Evolutionary conservation across 768 basidiomycete species (phyloP), one percentile per base, ranked within the genome.

Genomic region (Suillus sp.): DNA sequence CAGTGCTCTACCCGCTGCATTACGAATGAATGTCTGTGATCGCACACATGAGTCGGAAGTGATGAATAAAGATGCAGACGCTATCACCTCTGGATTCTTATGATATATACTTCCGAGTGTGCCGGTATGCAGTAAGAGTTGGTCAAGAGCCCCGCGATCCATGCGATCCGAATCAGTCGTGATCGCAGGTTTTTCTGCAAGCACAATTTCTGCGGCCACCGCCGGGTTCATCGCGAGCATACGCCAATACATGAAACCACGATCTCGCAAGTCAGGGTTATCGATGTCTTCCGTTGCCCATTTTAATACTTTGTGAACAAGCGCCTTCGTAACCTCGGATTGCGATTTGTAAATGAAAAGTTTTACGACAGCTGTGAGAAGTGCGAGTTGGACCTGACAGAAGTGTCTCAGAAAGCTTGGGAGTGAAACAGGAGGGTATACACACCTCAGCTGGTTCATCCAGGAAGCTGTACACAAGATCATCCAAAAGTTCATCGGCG

Each of bases 191-290:
- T 97, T 97, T 68, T 95, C 93, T 18, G 93, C 83, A 22, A 99
- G 82, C 40, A 99, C 96, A 66, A 99, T 91, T 67, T 94, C 91
- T 43, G 89, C 86, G 8, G 97, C 96, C 0, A 90, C 89, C 9
- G 88, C 79, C 2, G 96, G 95, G 72, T 97, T 95, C 70, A 95
- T 90, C 10, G 96, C 96, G 51, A 99, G 84, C 78, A 99, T 83
- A 43, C 97, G 88, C 97, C 97, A 99, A 78, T 99, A 99, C 92
- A 99, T 99, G 80, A 96, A 99, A 3, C 97, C 97, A 65, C 97
- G 83, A 76, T 99, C 97, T 38, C 97, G 86, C 25, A 99, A 81
- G 80, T 99, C 97, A 9, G 97, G 97, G 72, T 99, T 99, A 74
- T 99, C 97, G 61, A 97, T 88, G 68, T 97, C 93, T 74, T 99